These are phyloP conservation scores for Sporothrix mexicana DNA, from an alignment of 2,329 filamentous ascomycete genomes.

Conservation along the genomic window DNA sequence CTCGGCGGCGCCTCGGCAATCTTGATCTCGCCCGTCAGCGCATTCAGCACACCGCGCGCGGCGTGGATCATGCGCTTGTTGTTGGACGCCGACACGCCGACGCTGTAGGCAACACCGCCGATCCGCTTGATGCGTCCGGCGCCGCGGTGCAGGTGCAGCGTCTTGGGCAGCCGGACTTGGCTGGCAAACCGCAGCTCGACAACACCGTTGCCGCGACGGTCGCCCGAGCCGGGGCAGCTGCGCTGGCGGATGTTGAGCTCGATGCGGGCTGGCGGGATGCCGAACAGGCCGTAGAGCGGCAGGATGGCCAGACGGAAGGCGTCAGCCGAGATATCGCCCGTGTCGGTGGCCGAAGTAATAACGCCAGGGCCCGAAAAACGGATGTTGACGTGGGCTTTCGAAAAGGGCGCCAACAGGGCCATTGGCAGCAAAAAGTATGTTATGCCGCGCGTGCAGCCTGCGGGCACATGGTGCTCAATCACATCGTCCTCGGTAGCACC, in stretches of 20 bases:
- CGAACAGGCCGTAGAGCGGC: constrained; percentile 87
- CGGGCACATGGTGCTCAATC: constrained; percentile 79
- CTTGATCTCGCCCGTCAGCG: constrained; percentile 85
- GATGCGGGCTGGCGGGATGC: constrained; percentile 78
- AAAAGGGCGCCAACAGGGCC: constrained; percentile 89
- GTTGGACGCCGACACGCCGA: constrained; percentile 88
- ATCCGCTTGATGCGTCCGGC: constrained; percentile 87
- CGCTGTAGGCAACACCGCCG: constrained; percentile 90
- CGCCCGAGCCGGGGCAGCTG: constrained; percentile 76
- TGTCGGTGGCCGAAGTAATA: constrained; percentile 63
- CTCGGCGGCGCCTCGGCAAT: constrained; percentile 65
- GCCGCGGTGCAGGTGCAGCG: constrained; percentile 81
- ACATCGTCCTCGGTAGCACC: constrained; percentile 72
- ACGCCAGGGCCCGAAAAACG: constrained; percentile 89
- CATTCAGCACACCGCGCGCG: constrained; percentile 84
- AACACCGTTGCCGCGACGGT: constrained; percentile 82
- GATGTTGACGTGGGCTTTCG: constrained; percentile 88
- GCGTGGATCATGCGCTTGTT: constrained; percentile 95
- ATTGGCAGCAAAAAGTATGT: constrained; percentile 92
- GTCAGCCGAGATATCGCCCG: constrained; percentile 80
- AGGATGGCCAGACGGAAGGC: constrained; percentile 92
- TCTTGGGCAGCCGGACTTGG: constrained; percentile 92
- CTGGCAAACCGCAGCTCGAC: constrained; percentile 95
- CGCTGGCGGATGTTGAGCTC: constrained; percentile 82
- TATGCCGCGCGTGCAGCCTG: constrained; percentile 77